Evolutionary conservation across 306 rosid species (phyloP).

Genomic region (Oemleria cerasiformis): DNA sequence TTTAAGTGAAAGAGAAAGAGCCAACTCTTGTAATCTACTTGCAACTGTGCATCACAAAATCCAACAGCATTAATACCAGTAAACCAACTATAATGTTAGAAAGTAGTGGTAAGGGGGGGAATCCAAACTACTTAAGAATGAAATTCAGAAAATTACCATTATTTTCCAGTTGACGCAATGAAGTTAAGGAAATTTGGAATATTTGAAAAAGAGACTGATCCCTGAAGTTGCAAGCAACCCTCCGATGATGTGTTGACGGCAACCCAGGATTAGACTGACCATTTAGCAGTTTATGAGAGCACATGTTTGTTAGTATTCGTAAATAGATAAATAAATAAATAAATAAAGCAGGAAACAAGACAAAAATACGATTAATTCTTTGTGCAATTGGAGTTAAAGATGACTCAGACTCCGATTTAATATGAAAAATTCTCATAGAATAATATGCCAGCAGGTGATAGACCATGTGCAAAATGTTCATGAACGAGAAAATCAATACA

Average conservation of each 20-base stretch:
- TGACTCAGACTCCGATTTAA: background rate
- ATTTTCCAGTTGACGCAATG: conserved; percentile 78
- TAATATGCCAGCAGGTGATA: background rate
- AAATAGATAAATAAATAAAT: no score
- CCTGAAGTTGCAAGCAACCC: conserved; percentile 94
- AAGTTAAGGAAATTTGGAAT: conserved; percentile 91
- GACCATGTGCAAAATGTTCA: background rate
- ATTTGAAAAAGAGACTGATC: conserved; percentile 86
- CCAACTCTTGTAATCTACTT: conserved; percentile 90
- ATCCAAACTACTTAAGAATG: background rate
- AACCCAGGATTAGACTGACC: conserved; percentile 82
- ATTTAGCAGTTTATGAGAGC: conserved; percentile 34
- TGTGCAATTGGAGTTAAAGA: background rate
- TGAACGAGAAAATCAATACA: background rate
- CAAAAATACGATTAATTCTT: background rate
- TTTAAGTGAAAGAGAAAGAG: conserved; percentile 89
- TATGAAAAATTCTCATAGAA: background rate
- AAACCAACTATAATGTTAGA: background rate
- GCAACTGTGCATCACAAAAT: conserved; percentile 52
- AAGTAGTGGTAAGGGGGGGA: conserved; percentile 1
- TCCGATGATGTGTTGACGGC: conserved; percentile 95
- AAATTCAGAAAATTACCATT: conserved; percentile 56
- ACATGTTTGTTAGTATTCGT: background rate
- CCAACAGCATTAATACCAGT: conserved; percentile 23
- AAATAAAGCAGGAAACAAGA: background rate